A percentile compares a stretch with the other conserved stretches of the same genome.
These are phyloP conservation scores for Wickerhamomyces subpelliculosus DNA, from an alignment of 805 yeast genomes.

Conservation along the genomic window DNA sequence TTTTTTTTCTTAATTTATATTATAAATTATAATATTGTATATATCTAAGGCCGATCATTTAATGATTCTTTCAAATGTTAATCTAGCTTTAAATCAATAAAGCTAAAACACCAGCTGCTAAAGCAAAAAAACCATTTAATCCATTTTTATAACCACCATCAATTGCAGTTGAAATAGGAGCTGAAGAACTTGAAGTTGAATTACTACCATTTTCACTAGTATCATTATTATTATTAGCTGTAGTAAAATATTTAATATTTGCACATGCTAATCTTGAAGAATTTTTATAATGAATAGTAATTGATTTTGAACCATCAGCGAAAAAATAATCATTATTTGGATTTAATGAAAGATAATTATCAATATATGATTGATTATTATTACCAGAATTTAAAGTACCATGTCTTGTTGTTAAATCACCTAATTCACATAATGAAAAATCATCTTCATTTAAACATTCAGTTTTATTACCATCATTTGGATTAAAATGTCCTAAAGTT, in stretches of 20 bases:
- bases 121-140: not conserved
- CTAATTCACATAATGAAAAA: slow-evolving; percentile 54
- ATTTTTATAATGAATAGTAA: slow-evolving; percentile 45
- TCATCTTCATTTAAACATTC: slow-evolving; percentile 40
- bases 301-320: slow-evolving; percentile 43
- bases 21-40: not conserved
- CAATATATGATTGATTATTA: slow-evolving; percentile 39
- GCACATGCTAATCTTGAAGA: slow-evolving; percentile 51
- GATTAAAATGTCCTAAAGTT: slow-evolving; percentile 50
- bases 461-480: slow-evolving; percentile 43
- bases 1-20: not conserved
- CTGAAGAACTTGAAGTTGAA: not conserved
- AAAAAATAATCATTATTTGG: slow-evolving; percentile 40
- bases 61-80: no score
- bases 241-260: slow-evolving; percentile 25
- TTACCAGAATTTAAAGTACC: slow-evolving; percentile 28
- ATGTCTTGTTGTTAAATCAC: slow-evolving; percentile 67
- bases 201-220: no score
- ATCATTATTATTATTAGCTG: not conserved
- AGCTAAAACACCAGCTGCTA: not conserved
- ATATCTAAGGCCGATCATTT: no score
- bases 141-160: not conserved
- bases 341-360: slow-evolving; percentile 52
- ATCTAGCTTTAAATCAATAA: not conserved
- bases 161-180: not conserved